Evolutionary conservation across 2,329 filamentous ascomycete species (phyloP).

Genomic region (Fusarium longipes): DNA sequence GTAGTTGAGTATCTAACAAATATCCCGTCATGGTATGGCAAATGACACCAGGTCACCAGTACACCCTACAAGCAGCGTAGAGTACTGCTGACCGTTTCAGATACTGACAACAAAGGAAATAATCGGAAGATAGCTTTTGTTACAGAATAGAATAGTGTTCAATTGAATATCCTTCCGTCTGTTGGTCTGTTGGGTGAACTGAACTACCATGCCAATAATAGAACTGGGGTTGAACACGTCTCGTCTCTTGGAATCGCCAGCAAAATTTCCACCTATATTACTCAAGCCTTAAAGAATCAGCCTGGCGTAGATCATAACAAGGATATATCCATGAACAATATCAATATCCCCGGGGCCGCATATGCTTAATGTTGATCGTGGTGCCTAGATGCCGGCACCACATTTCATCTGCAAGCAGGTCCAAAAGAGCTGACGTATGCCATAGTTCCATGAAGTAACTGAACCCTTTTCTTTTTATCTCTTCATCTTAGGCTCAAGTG

Average conservation of each 20-base stretch:
- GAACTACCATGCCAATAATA: neutral
- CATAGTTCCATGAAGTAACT: neutral
- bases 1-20: neutral
- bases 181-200: neutral
- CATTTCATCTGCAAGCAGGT: neutral
- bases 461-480: neutral
- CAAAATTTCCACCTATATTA: neutral
- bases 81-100: neutral
- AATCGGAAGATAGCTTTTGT: neutral
- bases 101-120: neutral
- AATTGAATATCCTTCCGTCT: too few species aligned
- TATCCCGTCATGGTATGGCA: neutral
- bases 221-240: neutral
- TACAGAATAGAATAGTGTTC: neutral
- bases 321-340: conserved; percentile 1
- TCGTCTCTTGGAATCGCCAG: neutral
- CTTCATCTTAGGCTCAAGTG: too few species aligned
- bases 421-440: neutral
- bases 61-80: neutral
- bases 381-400: neutral
- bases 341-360: neutral
- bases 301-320: conserved; percentile 1
- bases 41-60: neutral
- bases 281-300: neutral
- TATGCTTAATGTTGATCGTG: neutral